Percentiles rank a stretch among this genome's conserved stretches.
phyloP scores from a whole-genome alignment of 352 stramenopile genomes.

The Thalassiosira mediterranea region DNA sequence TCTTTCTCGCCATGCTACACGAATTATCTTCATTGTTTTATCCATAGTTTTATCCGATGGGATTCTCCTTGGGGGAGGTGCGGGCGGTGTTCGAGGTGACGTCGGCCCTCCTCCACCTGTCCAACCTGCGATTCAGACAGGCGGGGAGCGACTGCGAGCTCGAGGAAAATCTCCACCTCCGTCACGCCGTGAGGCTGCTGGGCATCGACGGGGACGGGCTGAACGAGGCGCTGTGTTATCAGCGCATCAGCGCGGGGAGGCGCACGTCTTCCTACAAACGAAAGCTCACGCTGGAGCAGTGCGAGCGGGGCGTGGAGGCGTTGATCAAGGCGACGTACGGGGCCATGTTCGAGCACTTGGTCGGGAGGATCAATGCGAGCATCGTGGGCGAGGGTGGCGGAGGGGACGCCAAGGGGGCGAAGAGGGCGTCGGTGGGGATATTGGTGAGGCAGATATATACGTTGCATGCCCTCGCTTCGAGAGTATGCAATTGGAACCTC shows the following conservation, averaged over 20 bases:
- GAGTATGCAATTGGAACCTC: too few relatives aligned
- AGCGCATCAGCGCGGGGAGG: constrained; percentile 89
- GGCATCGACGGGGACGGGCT: constrained; percentile 88
- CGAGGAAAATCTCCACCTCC: constrained; percentile 60
- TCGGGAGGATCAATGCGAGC: constrained; percentile 91
- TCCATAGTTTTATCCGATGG: too few relatives aligned
- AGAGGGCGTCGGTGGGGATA: too few relatives aligned
- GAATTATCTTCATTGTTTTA: too few relatives aligned
- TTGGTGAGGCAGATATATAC: too few relatives aligned
- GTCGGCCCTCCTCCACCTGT: constrained; percentile 91
- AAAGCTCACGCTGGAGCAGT: too few relatives aligned
- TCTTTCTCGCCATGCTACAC: too few relatives aligned
- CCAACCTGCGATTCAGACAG: constrained; percentile 86
- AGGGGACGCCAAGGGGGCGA: background rate
- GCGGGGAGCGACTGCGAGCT: constrained; percentile 83
- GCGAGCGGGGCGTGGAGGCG: constrained; percentile 91
- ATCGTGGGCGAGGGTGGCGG: constrained; percentile 37
- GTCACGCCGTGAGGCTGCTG: constrained; percentile 87
- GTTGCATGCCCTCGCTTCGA: too few relatives aligned
- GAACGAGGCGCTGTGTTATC: constrained; percentile 89
- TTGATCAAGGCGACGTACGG: constrained; percentile 94
- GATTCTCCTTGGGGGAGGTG: constrained; percentile 85
- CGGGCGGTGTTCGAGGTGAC: constrained; percentile 91
- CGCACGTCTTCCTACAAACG: constrained; percentile 84
- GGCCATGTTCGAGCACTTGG: constrained; percentile 95